Conservation (phyloP, 1,284 basidiomycete species). For the Melampsora americana region DNA sequence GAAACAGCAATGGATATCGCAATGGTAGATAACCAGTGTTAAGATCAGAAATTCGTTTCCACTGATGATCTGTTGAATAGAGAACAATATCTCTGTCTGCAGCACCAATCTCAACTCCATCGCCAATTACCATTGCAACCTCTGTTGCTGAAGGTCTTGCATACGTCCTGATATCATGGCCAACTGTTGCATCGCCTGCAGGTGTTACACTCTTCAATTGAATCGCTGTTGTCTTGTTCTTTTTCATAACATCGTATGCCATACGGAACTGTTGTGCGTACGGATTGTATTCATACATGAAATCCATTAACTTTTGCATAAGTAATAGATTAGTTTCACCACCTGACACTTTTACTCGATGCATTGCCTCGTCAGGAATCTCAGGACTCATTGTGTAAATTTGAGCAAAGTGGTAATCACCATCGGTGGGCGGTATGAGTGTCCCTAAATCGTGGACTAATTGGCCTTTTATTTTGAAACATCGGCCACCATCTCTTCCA, state of each 20-base stretch:
- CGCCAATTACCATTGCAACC: background rate
- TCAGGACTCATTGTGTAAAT: background rate
- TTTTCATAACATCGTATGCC: background rate
- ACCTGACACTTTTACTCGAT: background rate
- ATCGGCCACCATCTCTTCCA: no score
- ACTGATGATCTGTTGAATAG: no score
- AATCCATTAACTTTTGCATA: background rate
- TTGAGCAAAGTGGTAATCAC: background rate
- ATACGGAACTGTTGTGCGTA: background rate
- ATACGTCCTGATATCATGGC: background rate
- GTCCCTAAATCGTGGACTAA: no score
- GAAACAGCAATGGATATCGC: conserved; percentile 4
- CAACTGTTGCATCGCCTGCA: background rate
- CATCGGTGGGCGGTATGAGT: background rate
- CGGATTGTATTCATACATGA: background rate
- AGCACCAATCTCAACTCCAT: background rate
- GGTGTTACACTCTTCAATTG: no score
- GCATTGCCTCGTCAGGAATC: background rate
- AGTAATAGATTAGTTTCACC: background rate
- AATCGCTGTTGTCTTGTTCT: background rate
- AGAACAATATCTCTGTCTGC: background rate
- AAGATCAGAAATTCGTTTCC: background rate
- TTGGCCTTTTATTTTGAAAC: no score
- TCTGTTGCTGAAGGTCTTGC: background rate
- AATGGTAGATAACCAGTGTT: background rate